Base-by-base conservation (phyloP, 2,329 filamentous ascomycete genomes). In the Aureobasidium subglaciale region DNA sequence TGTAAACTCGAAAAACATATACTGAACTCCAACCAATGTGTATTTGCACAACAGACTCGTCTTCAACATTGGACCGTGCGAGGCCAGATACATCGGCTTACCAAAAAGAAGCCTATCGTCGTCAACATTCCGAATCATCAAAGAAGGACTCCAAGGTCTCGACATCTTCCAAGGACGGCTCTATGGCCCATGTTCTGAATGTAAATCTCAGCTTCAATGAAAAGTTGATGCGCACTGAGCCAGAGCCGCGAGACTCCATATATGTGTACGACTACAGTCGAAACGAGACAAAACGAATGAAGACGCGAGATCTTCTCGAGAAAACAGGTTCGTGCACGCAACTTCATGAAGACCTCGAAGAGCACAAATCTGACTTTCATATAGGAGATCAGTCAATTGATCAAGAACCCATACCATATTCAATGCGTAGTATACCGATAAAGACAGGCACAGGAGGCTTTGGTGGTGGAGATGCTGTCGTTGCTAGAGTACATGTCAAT, bases 401-500 rank as follows among this genome's bases (percentile, higher is more conserved):
- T 22, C 37, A 53, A 34, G 48, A 30, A n/a, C n/a, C 18, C 13
- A 57, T 57, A 8, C 55, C 55, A 5, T 41, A 37, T 5, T 34
- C 37, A 13, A 32, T 25, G 15, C 38, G 55, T 29, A 53, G 55
- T 11, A n/a, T 57, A 20, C 30, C 55, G 5, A 57, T 57, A 22
- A 40, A 48, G 13, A 34, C 43, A 16, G 32, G 41, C 15, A 30
- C 34, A 22, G 40, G 40, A 7, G 35, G 25, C 15, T 32, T 46
- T 2, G 37, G 32, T 2, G 55, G 48, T 6, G 35, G 35, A 10
- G 38, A 57, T 10, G 54, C 37, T 4, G 20, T 57, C 11, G 55
- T 53, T 45, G 55, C 55, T 13, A 16, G 37, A 24, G 55, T 57
- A 27, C 49, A 57, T n/a, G 32, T 57, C 38, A 57, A 38, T n/a